A percentile compares a stretch with the other conserved stretches of the same genome.
Evolutionary conservation across 768 basidiomycete species (phyloP).

Genomic region (Xanthoconium purpureum): DNA sequence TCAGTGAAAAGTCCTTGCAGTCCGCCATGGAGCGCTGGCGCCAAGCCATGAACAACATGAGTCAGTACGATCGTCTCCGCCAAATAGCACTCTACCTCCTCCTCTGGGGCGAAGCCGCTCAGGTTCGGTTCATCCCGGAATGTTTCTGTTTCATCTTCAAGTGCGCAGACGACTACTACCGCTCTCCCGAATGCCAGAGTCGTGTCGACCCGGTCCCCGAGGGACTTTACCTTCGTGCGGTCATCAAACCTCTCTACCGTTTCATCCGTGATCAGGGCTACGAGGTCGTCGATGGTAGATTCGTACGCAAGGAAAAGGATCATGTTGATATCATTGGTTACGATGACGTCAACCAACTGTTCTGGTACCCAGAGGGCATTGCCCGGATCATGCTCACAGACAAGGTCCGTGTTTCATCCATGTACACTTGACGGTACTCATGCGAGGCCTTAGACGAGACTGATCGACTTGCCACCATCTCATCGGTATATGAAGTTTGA

Average conservation of each 20-base stretch:
- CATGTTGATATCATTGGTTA: constrained; percentile 96
- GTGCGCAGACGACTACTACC: constrained; percentile 99
- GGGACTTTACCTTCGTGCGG: constrained; percentile 87
- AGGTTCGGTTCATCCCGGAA: constrained; percentile 95
- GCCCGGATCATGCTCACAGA: constrained; percentile 84
- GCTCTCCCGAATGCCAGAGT: constrained; percentile 96
- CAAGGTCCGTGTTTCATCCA: constrained; percentile 54
- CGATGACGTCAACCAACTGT: constrained; percentile 97
- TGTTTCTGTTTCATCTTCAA: constrained; percentile 99
- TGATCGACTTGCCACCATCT: constrained; percentile 87
- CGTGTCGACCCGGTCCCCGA: constrained; percentile 90
- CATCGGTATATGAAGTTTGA: constrained; percentile 98
- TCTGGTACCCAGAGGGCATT: constrained; percentile 99
- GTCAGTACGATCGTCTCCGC: constrained; percentile 92
- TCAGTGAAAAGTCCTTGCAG: constrained; percentile 63
- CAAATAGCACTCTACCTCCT: constrained; percentile 95
- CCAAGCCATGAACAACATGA: constrained; percentile 98
- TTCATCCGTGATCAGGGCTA: constrained; percentile 98
- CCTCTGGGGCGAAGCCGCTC: constrained; percentile 98
- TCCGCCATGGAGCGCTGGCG: constrained; percentile 91
- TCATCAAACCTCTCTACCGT: constrained; percentile 91
- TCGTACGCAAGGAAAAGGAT: constrained; percentile 88
- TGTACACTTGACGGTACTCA: not conserved
- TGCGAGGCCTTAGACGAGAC: constrained; percentile 56
- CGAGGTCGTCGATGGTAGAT: constrained; percentile 93